Base-by-base conservation (phyloP, 1,284 basidiomycete genomes). In the Tilletia walkeri region DNA sequence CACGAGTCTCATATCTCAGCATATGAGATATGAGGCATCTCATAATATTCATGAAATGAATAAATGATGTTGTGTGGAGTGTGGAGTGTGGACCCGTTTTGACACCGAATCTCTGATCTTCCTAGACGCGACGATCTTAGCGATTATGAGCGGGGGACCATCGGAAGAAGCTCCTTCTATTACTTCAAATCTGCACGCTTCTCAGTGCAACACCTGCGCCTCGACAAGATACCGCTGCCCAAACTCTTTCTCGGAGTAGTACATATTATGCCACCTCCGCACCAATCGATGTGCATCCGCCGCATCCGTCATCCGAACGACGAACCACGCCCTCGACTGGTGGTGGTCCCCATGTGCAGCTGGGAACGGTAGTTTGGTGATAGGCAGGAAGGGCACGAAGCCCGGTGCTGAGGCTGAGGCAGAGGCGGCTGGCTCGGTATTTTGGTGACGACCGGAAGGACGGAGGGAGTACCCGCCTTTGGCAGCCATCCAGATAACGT, bases 221-320 rank as follows among this genome's bases (percentile, higher is more conserved):
- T 63, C 59, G 38, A 38, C 34, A 34, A 38, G 59, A 41, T 63
- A 39, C 12, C 36, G 30, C 36, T 39, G 59, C 14, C 59, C 36
- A 39, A 63, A 63, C 14, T 38, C 34, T 6, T 20, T 24, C 14
- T 63, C 59, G n/a, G 59, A 36, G n/a, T 63, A 63, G 16, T 63
- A 63, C 34, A 38, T 63, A 38, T 63, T 63, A 34, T 63, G 30
- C 59, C 59, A 63, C 18, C 59, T 38, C 7, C 59, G 30, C 3
- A 63, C 59, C 3, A 63, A 38, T 14, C 59, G 3, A 38, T 63
- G 59, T 36, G 59, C 59, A 63, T 63, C 59, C 6, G 59, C 59
- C 4, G 59, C 59, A 20, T 63, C 59, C 3, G 59, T 63, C 59
- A 63, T 39, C 7, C 59, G 59, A 14, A 63, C 59, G 38, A 63